A percentile compares a stretch with the other conserved stretches of the same genome.
phyloP scores from a whole-genome alignment of 1,284 basidiomycete species.

The Naganishia cerealis region DNA sequence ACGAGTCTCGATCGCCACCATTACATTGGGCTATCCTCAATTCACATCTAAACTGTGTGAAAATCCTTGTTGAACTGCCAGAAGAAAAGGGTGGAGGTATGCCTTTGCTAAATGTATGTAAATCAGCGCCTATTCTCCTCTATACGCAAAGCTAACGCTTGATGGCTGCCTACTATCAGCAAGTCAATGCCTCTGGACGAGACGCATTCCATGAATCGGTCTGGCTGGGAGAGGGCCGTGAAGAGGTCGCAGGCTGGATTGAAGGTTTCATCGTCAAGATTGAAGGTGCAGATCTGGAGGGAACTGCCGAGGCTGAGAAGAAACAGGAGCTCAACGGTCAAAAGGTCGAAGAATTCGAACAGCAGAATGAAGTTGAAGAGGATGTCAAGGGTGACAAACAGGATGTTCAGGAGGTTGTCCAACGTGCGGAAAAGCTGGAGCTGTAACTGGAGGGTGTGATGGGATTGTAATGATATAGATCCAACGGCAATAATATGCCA shows the following conservation, averaged over 20 bases:
- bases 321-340: slow-evolving; percentile 29
- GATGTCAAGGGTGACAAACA: slow-evolving; percentile 16
- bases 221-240: slow-evolving; percentile 53
- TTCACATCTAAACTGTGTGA: slow-evolving; percentile 66
- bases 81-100: slow-evolving; percentile 52
- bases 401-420: slow-evolving; percentile 19
- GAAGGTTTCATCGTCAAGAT: slow-evolving; percentile 49
- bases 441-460: not conserved
- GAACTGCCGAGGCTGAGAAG: slow-evolving; percentile 20
- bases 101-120: slow-evolving; percentile 48
- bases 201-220: slow-evolving; percentile 52
- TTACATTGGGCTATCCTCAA: slow-evolving; percentile 87
- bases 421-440: slow-evolving; percentile 28
- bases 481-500: not conserved
- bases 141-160: not conserved
- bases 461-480: slow-evolving; percentile 1
- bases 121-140: not conserved
- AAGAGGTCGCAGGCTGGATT: slow-evolving; percentile 54
- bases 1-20: slow-evolving; percentile 71
- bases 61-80: slow-evolving; percentile 62
- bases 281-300: slow-evolving; percentile 16
- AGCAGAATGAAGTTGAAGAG: slow-evolving; percentile 13
- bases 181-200: slow-evolving; percentile 48
- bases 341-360: slow-evolving; percentile 30
- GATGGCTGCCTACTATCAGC: slow-evolving; percentile 36